Evolutionary conservation across 2,329 filamentous ascomycete species (phyloP).

Genomic region (Pseudogymnoascus sp.): DNA sequence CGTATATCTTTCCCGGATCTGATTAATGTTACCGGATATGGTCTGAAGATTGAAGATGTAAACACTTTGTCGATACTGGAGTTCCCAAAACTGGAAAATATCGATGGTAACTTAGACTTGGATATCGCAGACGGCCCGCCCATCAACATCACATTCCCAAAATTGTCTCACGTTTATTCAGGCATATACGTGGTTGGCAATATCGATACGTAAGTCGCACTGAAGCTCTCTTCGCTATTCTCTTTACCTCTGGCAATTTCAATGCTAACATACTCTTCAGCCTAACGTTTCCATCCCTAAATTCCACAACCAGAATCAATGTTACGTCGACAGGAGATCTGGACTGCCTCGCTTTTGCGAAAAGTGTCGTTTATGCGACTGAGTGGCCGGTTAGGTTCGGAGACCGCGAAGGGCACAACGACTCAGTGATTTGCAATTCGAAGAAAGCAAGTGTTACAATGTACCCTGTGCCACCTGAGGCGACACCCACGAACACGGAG

Average conservation of each 20-base stretch:
- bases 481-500: too few relatives aligned
- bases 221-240: neutral
- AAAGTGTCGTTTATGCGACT: neutral
- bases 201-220: neutral
- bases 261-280: neutral
- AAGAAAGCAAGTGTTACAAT: neutral
- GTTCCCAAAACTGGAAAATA: neutral
- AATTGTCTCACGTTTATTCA: neutral
- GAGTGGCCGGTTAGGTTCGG: neutral
- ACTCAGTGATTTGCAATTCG: neutral
- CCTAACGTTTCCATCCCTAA: neutral
- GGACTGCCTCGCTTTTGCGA: neutral
- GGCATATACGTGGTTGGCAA: neutral
- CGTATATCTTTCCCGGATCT: neutral
- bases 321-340: neutral
- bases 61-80: neutral
- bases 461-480: neutral
- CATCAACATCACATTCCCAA: neutral
- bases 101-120: neutral
- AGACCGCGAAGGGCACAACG: neutral
- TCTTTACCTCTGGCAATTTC: neutral
- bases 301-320: neutral
- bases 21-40: neutral
- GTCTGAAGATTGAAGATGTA: neutral
- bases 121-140: neutral